Evolutionary conservation across 179 eudicot genomes (phyloP).

Genomic region (Spergularia azorica): DNA sequence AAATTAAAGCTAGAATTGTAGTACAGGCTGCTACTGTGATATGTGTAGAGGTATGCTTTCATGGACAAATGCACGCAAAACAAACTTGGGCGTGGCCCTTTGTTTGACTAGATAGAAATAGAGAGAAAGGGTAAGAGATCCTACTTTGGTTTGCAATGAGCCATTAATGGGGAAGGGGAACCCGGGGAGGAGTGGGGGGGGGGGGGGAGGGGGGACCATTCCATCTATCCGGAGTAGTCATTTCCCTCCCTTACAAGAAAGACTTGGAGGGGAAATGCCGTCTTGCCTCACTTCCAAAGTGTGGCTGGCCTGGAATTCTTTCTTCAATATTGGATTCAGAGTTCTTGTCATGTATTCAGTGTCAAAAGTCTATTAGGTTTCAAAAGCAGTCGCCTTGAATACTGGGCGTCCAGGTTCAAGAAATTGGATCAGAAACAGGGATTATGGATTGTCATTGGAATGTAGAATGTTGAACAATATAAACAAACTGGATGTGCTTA

Average conservation of each 20-base stretch:
- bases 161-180: not conserved
- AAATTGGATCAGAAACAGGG: not conserved
- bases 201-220: not conserved
- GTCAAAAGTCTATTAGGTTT: too few relatives aligned
- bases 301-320: too few relatives aligned
- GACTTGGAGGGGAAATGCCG: too few relatives aligned
- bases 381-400: not conserved
- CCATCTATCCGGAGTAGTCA: too few relatives aligned
- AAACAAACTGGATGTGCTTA: too few relatives aligned
- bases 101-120: not conserved
- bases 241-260: too few relatives aligned
- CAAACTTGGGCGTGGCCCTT: not conserved
- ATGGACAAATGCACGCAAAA: not conserved
- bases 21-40: not conserved
- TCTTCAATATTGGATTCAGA: too few relatives aligned
- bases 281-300: too few relatives aligned
- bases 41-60: not conserved
- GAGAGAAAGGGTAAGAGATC: not conserved
- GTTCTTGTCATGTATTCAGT: too few relatives aligned
- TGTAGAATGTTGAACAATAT: too few relatives aligned
- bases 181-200: too few relatives aligned
- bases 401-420: not conserved
- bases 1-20: too few relatives aligned
- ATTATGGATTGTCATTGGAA: not conserved
- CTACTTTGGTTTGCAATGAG: not conserved